Percentiles rank a stretch among this genome's conserved stretches.
Evolutionary conservation across 2,329 filamentous ascomycete species (phyloP).

Genomic region (Chrysoporthe puriensis): DNA sequence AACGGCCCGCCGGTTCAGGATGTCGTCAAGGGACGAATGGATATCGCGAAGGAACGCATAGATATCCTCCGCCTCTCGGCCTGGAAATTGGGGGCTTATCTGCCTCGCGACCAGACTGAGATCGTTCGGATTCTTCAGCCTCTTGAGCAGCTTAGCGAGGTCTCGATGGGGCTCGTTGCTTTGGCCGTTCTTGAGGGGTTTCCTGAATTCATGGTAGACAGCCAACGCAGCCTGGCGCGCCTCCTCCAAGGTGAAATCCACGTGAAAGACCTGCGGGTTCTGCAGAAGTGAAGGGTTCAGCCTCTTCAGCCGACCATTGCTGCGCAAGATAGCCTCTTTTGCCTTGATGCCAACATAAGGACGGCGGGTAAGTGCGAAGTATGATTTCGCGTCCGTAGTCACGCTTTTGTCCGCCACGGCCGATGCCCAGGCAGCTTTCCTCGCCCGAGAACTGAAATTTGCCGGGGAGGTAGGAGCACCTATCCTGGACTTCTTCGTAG

Average conservation of each 20-base stretch:
- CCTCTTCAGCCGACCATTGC: slow-evolving; percentile 27
- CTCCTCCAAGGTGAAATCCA: slow-evolving; percentile 50
- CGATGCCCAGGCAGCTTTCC: slow-evolving; percentile 31
- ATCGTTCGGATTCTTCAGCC: slow-evolving; percentile 1
- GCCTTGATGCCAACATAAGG: slow-evolving; percentile 34
- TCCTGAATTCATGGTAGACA: slow-evolving; percentile 17
- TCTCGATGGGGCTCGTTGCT: slow-evolving; percentile 28
- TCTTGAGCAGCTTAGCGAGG: slow-evolving; percentile 29
- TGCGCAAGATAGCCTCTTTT: slow-evolving; percentile 30
- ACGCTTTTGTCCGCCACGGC: not conserved
- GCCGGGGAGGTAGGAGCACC: slow-evolving; percentile 21
- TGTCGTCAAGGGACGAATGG: slow-evolving; percentile 42
- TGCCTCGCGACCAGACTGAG: not conserved
- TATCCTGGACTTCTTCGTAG: slow-evolving; percentile 31
- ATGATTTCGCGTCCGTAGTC: slow-evolving; percentile 13
- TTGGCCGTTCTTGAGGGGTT: slow-evolving; percentile 21
- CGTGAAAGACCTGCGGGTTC: slow-evolving; percentile 42
- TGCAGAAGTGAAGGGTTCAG: slow-evolving; percentile 16
- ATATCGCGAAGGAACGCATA: slow-evolving; percentile 44
- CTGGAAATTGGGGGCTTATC: slow-evolving; percentile 21
- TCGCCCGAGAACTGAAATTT: slow-evolving; percentile 28
- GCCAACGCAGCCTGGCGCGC: slow-evolving; percentile 29
- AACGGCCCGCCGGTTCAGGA: slow-evolving; percentile 33
- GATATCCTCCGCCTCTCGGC: slow-evolving; percentile 40
- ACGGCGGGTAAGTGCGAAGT: slow-evolving; percentile 25